Conservation (phyloP, 208 protist species). For the Cochliopodium minus region DNA sequence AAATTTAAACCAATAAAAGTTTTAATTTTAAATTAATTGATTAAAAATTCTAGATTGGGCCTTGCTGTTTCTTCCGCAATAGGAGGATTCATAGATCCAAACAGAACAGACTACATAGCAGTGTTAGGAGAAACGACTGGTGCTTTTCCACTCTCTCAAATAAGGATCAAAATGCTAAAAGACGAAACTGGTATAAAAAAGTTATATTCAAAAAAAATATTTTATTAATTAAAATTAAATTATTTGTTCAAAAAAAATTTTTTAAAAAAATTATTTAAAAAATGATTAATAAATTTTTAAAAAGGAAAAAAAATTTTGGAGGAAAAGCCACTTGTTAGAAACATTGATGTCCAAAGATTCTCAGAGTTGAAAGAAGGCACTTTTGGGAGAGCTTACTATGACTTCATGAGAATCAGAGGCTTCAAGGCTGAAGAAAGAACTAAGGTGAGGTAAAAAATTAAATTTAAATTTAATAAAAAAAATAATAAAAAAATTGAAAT, state of each 20-base stretch:
- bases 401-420: conserved; percentile 22
- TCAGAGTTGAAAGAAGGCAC: conserved; percentile 18
- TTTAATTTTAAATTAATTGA: too few species aligned
- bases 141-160: conserved; percentile 9
- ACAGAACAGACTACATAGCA: conserved; percentile 27
- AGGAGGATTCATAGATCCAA: conserved; percentile 18
- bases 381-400: conserved; percentile 30
- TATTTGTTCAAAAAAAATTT: conserved; percentile 7
- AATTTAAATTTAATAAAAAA: too few species aligned
- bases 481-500: too few species aligned
- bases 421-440: conserved; percentile 29
- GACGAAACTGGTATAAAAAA: not conserved
- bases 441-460: too few species aligned
- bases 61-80: conserved; percentile 16
- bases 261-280: conserved; percentile 1
- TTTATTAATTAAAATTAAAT: conserved; percentile 4
- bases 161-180: conserved; percentile 22
- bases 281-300: conserved; percentile 1
- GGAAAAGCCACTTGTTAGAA: conserved; percentile 14
- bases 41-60: too few species aligned
- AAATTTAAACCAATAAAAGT: too few species aligned
- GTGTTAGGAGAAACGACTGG: conserved; percentile 40
- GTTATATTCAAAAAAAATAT: not conserved
- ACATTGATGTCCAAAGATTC: conserved; percentile 13
- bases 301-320: conserved; percentile 20